These are phyloP conservation scores for Articulospora tetracladia DNA, from an alignment of 495 filamentous ascomycete species.

Conservation along the genomic window DNA sequence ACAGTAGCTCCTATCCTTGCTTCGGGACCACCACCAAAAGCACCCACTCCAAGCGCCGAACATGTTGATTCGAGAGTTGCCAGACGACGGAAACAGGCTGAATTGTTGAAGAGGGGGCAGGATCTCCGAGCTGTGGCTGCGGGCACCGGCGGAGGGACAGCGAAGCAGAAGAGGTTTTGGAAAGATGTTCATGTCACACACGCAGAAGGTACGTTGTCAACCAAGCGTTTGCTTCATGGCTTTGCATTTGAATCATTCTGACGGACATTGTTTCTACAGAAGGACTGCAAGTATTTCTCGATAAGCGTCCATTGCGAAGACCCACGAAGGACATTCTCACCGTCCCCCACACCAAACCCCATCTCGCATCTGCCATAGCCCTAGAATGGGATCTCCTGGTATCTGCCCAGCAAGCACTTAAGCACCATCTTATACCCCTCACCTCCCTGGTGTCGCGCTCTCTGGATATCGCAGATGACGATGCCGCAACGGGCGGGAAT, in stretches of 20 bases:
- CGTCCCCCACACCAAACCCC: slow-evolving; percentile 68
- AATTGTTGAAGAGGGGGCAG: slow-evolving; percentile 44
- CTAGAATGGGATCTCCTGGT: slow-evolving; percentile 88
- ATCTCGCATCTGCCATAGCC: slow-evolving; percentile 82
- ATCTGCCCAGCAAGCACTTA: slow-evolving; percentile 71
- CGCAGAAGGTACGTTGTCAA: slow-evolving; percentile 39
- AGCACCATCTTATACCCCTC: slow-evolving; percentile 81
- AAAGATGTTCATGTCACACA: slow-evolving; percentile 67
- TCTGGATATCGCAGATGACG: slow-evolving; percentile 67
- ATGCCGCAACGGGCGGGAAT: slow-evolving; percentile 26
- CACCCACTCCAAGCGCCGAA: slow-evolving; percentile 57
- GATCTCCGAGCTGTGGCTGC: slow-evolving; percentile 39
- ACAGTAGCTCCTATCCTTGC: slow-evolving; percentile 64
- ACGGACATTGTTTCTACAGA: slow-evolving; percentile 30
- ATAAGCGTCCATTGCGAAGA: slow-evolving; percentile 76
- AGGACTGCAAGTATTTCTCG: slow-evolving; percentile 72
- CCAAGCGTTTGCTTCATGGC: background rate
- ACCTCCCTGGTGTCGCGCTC: slow-evolving; percentile 81
- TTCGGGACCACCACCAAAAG: slow-evolving; percentile 78
- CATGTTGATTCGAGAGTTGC: slow-evolving; percentile 46
- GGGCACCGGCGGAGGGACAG: slow-evolving; percentile 27
- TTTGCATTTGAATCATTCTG: background rate
- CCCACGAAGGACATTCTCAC: slow-evolving; percentile 63
- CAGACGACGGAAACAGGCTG: slow-evolving; percentile 51
- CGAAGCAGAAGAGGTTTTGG: slow-evolving; percentile 75